Percentiles rank a stretch among this genome's conserved stretches.
Conservation (phyloP, 371 early-diverging fungal genomes). For the Phascolomyces articulosus region DNA sequence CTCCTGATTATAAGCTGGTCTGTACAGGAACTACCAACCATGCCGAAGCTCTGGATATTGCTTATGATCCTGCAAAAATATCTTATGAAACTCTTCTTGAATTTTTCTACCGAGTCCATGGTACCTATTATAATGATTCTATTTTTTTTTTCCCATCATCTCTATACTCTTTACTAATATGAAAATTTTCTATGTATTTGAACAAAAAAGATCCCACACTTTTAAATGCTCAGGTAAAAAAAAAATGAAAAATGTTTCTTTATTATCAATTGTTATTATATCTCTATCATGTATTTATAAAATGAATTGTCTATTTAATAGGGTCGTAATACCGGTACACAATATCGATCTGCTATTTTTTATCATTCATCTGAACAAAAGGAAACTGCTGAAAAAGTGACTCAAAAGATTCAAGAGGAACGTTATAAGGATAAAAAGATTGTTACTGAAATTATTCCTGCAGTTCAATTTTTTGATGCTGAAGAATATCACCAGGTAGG, state of each 20-base stretch:
- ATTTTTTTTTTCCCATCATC: neutral
- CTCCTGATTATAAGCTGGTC: slow-evolving; percentile 68
- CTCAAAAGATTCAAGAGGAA: slow-evolving; percentile 58
- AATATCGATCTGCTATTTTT: slow-evolving; percentile 89
- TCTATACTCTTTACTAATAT: neutral
- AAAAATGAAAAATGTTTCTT: neutral
- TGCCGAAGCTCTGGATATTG: slow-evolving; percentile 84
- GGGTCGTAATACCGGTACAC: slow-evolving; percentile 51
- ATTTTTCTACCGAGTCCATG: slow-evolving; percentile 89
- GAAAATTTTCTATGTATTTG: too few relatives aligned
- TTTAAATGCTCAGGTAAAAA: slow-evolving; percentile 16
- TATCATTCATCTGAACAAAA: slow-evolving; percentile 77
- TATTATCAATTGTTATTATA: neutral
- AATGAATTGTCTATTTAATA: slow-evolving; percentile 16
- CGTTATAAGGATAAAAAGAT: slow-evolving; percentile 60
- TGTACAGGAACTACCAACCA: slow-evolving; percentile 77
- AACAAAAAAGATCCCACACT: slow-evolving; percentile 34
- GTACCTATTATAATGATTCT: slow-evolving; percentile 15
- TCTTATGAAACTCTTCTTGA: slow-evolving; percentile 73
- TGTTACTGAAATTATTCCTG: slow-evolving; percentile 76
- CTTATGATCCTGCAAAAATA: slow-evolving; percentile 72
- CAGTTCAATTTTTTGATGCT: slow-evolving; percentile 80
- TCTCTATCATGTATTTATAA: slow-evolving; percentile 5
- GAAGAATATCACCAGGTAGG: slow-evolving; percentile 86
- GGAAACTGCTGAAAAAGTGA: slow-evolving; percentile 67